These are phyloP conservation scores for Pelargonium nanum DNA, from an alignment of 345 rosid species.

Conservation along the genomic window DNA sequence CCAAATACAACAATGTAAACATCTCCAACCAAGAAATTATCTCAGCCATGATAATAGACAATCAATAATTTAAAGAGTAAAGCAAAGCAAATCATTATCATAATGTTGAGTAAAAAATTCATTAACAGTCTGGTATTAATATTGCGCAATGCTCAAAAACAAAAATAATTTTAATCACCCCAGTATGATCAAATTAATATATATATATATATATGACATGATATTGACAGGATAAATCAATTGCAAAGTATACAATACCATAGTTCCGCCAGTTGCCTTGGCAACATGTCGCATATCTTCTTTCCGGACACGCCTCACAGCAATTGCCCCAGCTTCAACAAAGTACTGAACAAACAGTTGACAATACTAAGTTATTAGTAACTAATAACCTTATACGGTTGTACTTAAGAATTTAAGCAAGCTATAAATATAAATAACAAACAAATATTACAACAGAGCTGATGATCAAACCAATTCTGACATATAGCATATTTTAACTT, in stretches of 20 bases:
- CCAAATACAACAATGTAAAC: not conserved
- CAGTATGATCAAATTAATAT: not conserved
- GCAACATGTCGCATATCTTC: conserved; percentile 99
- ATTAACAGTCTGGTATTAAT: no score
- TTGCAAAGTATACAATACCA: conserved; percentile 29
- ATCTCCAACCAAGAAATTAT: not conserved
- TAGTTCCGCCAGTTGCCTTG: conserved; percentile 95
- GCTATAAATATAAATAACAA: not conserved
- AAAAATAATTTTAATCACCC: no score
- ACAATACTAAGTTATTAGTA: not conserved
- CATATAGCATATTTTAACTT: not conserved
- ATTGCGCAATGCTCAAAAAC: no score
- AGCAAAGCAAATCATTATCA: not conserved
- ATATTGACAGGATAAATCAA: no score
- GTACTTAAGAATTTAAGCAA: not conserved
- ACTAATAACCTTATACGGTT: no score
- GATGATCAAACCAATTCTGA: not conserved
- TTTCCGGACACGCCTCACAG: conserved; percentile 89
- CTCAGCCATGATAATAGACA: not conserved
- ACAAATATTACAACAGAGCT: not conserved
- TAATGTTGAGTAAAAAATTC: no score
- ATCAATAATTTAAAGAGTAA: not conserved
- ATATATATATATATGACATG: no score
- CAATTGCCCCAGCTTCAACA: conserved; percentile 95
- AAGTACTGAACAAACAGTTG: conserved; percentile 49